Evolutionary conservation across 805 yeast species (phyloP).

Genomic region (Candida stauntonica): DNA sequence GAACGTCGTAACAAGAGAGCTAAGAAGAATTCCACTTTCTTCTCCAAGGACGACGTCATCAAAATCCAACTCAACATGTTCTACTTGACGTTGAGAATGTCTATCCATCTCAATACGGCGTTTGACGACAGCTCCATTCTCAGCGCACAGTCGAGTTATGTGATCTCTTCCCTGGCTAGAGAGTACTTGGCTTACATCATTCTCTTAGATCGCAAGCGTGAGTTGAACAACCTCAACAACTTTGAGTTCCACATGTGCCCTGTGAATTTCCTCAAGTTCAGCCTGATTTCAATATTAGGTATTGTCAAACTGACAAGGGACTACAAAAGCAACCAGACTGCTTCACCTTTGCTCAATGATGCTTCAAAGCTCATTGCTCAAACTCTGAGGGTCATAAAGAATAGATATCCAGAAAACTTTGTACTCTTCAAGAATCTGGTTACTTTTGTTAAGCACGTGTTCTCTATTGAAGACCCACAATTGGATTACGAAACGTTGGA

Average conservation of each 20-base stretch:
- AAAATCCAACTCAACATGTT: conserved; percentile 27
- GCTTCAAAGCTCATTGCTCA: conserved; percentile 14
- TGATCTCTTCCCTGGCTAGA: conserved; percentile 12
- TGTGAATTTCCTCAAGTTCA: conserved; percentile 24
- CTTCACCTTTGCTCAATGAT: conserved; percentile 12
- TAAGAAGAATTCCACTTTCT: conserved; percentile 12
- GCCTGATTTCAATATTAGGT: conserved; percentile 20
- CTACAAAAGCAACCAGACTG: conserved; percentile 4
- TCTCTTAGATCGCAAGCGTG: conserved; percentile 19
- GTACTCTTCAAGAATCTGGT: conserved; percentile 20
- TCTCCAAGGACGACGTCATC: conserved; percentile 18
- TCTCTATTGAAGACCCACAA: conserved; percentile 7
- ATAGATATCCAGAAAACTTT: conserved; percentile 27
- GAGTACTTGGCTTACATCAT: conserved; percentile 18
- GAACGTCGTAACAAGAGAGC: conserved; percentile 13
- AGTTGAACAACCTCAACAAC: conserved; percentile 21
- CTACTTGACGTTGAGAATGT: conserved; percentile 9
- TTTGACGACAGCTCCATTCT: conserved; percentile 4
- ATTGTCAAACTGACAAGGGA: conserved; percentile 14
- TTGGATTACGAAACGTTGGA: conserved; percentile 10
- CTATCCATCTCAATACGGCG: conserved; percentile 10
- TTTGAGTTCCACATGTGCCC: conserved; percentile 28
- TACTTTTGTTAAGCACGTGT: conserved; percentile 6
- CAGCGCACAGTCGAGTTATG: conserved; percentile 15
- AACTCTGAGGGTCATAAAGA: conserved; percentile 17